Evolutionary conservation across 202 grass and related monocot species (phyloP), one percentile per base, ranked within the genome.

Genomic region (Elaeis oleifera): DNA sequence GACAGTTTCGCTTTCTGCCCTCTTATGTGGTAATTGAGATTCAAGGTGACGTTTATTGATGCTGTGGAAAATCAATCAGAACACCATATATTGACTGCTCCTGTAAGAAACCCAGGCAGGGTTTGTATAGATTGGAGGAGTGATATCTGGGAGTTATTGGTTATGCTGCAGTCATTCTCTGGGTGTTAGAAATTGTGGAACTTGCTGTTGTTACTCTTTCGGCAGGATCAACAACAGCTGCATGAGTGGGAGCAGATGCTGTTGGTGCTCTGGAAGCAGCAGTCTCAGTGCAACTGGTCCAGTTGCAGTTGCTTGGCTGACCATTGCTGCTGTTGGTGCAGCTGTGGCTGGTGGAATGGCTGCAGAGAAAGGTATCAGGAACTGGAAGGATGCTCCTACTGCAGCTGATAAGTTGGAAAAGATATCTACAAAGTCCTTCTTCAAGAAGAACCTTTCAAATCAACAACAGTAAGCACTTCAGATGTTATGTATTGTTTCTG

Each of bases 181-280:
- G 92, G 88, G 68, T 91, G 54, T 62, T 97, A 20, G 84, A 89
- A 68, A 97, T 91, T 77, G 84, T 79, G 17, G 92, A 89, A 51
- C 61, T 88, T 23, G 82, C 81, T 1, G 59, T 79, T 32, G 22
- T 86, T 72, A 59, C 81, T 44, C 69, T 97, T 6, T 79, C 87
- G 0, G 79, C 74, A 71, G 78, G 81, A 63, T 83, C 79, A n/a
- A 81, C 81, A 66, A 74, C 80, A 68, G 69, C 72, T 61, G 69
- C 80, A 8, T 84, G 81, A 55, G 64, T 89, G 57, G 78, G 81
- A 19, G 26, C 75, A 24, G 81, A 84, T 48, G 65, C 71, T 60
- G 51, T 84, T 65, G 80, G 74, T 67, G 73, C 80, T 14, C 59
- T 78, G 16, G 85, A 80, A 23, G 80, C 48, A 18, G 67, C 51